Evolutionary conservation across 108 stramenopile species (phyloP), one percentile per base, ranked within the genome.

Genomic region (Seminavis robusta): DNA sequence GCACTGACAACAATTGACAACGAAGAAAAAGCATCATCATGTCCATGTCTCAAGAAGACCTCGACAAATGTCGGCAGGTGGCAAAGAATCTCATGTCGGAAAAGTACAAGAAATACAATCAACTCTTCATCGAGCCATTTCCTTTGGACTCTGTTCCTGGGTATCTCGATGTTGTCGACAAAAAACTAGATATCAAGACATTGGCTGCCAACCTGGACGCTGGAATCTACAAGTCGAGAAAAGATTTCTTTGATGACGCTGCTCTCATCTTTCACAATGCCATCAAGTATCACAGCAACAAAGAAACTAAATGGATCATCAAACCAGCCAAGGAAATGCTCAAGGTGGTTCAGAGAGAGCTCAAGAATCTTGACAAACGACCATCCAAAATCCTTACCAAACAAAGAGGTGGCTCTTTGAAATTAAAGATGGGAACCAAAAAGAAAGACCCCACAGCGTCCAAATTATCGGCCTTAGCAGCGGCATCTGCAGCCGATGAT

Each of bases 161-260:
- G 10, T 92, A 92, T 46, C 46, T 63, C n/a, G 60, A 68, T 24
- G 54, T 83, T 16, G 54, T 86, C 16, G 37, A 31, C 17, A 68
- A 71, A 40, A 81, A 79, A 7, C 80, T 92, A 82, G 90, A 92
- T 47, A 38, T 92, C 1, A 52, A 59, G 19, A 92, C 90, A 1
- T 45, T 88, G 3, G 56, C 66, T 1, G 40, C 62, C 9, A 84
- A 86, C 38, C 70, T 92, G 0, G 80, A 86, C 16, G 29, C 26
- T 17, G 82, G 77, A 1, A n/a, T 40, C 4, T 91, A 91, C 60
- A 13, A 52, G 2, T 62, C 38, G 0, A 47, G 56, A 15, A 65
- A 67, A 9, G 67, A 67, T 9, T 78, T 88, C 52, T 81, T 60
- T 47, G 47, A 31, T 0, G 83, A 81, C 56, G 48, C 52, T 36